Evolutionary conservation across 2,329 filamentous ascomycete genomes (phyloP), one percentile per base, ranked within the genome.

Genomic region (Lizonia empirigonia): DNA sequence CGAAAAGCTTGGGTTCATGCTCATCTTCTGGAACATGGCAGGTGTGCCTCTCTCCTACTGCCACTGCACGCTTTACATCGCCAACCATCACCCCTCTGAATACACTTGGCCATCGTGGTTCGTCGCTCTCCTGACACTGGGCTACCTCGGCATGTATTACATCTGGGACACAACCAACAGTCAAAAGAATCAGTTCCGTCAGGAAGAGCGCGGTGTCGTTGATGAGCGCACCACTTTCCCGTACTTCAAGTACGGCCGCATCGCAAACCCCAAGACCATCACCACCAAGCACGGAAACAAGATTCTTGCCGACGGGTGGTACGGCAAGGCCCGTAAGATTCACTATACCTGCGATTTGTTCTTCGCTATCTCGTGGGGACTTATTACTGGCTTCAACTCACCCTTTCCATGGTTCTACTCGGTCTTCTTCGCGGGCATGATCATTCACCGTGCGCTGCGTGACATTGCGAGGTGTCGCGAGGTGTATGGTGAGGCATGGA

Each of bases 1-100:
- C 66, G 91, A 96, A 80, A 96, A 96, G 78, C 92, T 90, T 85
- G 91, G 91, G 44, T 96, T 96, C 80, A 96, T 96, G 91, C 84
- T 96, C 61, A 95, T 95, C 74, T 96, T 96, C 84, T 96, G 91
- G 91, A 96, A 96, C 76, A 80, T 96, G 71, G 91, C 91, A 37
- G 91, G 91, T 61, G 91, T 96, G 20, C 91, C 91, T 12, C 81
- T 96, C 44, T 91, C 86, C 46, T 96, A 96, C 82, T 96, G 91
- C 78, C 91, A 96, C 80, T 94, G 89, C 82, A 93, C 89, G 39
- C 85, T 96, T 65, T 96, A 89, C 77, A 82, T 96, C 41, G 91
- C 91, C 60, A 92, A 89, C 74, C 91, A 95, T 73, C 77, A 88
- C 65, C 89, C 92, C 0, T 81, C 84, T 27, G 84, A 85, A 50